These are phyloP conservation scores for Alternaria gaisen DNA, from an alignment of 2,329 filamentous ascomycete species.

Conservation along the genomic window DNA sequence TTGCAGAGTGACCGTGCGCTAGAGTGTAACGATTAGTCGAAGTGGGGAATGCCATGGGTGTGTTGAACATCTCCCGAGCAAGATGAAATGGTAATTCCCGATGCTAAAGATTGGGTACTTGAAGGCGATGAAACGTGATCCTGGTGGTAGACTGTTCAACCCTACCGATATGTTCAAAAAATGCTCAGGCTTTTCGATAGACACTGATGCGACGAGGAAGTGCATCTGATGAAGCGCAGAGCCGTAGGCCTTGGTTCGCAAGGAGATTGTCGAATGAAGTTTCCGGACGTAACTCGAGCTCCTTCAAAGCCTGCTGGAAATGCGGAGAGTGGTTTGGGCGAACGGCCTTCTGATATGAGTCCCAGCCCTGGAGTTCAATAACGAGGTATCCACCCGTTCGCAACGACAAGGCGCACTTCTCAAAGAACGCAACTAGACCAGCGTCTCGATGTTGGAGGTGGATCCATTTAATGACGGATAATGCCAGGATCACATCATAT, in stretches of 20 bases:
- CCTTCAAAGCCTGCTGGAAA: constrained; percentile 36
- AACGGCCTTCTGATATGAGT: constrained; percentile 49
- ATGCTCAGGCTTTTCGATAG: constrained; percentile 41
- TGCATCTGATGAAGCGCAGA: constrained; percentile 40
- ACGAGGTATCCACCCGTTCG: constrained; percentile 41
- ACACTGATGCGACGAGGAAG: constrained; percentile 47
- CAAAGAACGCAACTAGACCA: constrained; percentile 45
- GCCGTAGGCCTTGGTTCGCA: constrained; percentile 35
- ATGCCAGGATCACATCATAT: constrained; percentile 50
- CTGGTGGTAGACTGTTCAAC: constrained; percentile 4
- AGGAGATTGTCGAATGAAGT: constrained; percentile 45
- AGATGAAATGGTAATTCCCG: constrained; percentile 14
- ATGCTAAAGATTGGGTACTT: constrained; percentile 20
- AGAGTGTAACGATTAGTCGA: background rate
- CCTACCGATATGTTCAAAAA: constrained; percentile 12
- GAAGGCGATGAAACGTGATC: constrained; percentile 16
- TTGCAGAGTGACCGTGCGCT: constrained; percentile 6
- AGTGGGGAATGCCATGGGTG: constrained; percentile 8
- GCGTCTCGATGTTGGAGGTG: constrained; percentile 49
- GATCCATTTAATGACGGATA: constrained; percentile 54
- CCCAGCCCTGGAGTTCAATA: constrained; percentile 49
- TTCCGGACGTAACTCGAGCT: constrained; percentile 44
- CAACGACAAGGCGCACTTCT: constrained; percentile 43
- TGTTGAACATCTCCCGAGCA: constrained; percentile 10
- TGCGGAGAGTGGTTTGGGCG: constrained; percentile 45